Conservation (phyloP, 257 asterid species). For the Perilla frutescens region DNA sequence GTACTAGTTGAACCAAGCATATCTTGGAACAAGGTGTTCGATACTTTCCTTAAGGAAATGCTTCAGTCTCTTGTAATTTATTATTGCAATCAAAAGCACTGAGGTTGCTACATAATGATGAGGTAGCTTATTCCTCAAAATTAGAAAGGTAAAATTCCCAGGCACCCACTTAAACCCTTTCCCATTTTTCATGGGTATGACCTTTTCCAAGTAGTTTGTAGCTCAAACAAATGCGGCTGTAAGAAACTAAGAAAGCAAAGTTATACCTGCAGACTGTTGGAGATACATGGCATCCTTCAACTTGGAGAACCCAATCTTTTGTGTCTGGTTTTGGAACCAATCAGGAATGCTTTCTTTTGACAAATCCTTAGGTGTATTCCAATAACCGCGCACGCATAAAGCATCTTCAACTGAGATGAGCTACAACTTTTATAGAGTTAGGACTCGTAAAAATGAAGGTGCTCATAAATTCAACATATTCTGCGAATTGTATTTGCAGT, state of each 20-base stretch:
- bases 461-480: not conserved
- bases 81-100: slow-evolving; percentile 22
- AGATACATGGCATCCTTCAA: slow-evolving; percentile 71
- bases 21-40: slow-evolving; percentile 8
- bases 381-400: slow-evolving; percentile 90
- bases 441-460: not conserved
- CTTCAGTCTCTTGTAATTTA: not conserved
- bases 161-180: slow-evolving; percentile 15
- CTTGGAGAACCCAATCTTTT: slow-evolving; percentile 54
- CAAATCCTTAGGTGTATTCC: slow-evolving; percentile 66
- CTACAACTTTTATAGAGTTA: slow-evolving; percentile 52
- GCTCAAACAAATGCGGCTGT: slow-evolving; percentile 17
- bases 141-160: slow-evolving; percentile 1
- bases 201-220: slow-evolving; percentile 10
- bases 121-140: slow-evolving; percentile 1
- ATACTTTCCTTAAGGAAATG: slow-evolving; percentile 15
- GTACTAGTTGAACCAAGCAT: slow-evolving; percentile 1
- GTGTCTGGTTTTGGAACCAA: slow-evolving; percentile 68
- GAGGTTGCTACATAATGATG: not conserved
- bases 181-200: slow-evolving; percentile 14
- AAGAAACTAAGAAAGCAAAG: slow-evolving; percentile 6
- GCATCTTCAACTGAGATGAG: slow-evolving; percentile 66
- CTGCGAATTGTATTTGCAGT: not conserved
- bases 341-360: slow-evolving; percentile 52
- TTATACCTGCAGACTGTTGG: slow-evolving; percentile 63